Conservation (phyloP, 805 yeast species). For the Teunomyces gatunensis region DNA sequence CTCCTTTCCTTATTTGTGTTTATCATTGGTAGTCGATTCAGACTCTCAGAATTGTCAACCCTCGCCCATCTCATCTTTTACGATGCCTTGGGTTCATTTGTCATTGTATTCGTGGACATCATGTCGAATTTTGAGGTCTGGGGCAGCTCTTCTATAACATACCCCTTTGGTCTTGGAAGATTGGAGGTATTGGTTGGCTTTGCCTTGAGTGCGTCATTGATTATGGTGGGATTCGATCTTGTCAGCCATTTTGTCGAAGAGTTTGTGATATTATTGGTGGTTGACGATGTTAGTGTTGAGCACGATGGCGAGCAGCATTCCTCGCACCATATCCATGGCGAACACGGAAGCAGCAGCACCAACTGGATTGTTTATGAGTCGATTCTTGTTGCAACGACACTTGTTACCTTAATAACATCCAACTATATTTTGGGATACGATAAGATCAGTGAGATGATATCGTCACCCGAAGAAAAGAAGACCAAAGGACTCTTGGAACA, state of each 20-base stretch:
- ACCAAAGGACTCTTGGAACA: conserved; percentile 6
- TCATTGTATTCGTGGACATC: conserved; percentile 69
- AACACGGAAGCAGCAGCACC: conserved; percentile 13
- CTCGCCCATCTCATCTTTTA: conserved; percentile 85
- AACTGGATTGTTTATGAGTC: conserved; percentile 31
- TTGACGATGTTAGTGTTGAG: conserved; percentile 21
- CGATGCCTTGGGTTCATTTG: conserved; percentile 75
- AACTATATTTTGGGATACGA: conserved; percentile 31
- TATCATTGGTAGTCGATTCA: conserved; percentile 53
- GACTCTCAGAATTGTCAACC: conserved; percentile 63
- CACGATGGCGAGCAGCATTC: conserved; percentile 24
- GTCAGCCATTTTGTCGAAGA: conserved; percentile 87
- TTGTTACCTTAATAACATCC: conserved; percentile 31
- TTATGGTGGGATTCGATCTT: conserved; percentile 89
- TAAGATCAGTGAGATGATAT: conserved; percentile 33
- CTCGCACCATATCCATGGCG: conserved; percentile 41
- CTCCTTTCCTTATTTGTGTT: conserved; percentile 55
- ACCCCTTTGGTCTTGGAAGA: conserved; percentile 93
- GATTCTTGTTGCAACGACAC: conserved; percentile 15
- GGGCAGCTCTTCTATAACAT: conserved; percentile 75
- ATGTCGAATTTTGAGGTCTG: conserved; percentile 93
- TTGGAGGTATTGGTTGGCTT: conserved; percentile 85
- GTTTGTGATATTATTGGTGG: conserved; percentile 45
- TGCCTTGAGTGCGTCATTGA: conserved; percentile 76
- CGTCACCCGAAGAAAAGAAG: conserved; percentile 17